Evolutionary conservation across 1,284 basidiomycete genomes (phyloP), one percentile per base, ranked within the genome.

Genomic region (Phenoliferia sp.): DNA sequence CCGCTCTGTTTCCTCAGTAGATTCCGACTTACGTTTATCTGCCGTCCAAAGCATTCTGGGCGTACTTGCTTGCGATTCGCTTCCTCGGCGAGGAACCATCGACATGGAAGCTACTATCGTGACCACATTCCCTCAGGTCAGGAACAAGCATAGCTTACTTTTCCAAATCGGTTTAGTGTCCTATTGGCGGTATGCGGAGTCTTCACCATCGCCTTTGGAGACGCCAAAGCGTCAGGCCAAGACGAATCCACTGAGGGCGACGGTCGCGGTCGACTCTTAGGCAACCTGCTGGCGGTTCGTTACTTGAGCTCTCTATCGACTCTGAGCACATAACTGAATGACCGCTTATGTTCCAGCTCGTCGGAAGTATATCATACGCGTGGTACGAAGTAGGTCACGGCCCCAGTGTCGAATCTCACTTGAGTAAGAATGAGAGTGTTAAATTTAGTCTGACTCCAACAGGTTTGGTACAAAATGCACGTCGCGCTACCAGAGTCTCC

Each of bases 381-480:
- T 78, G 89, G 6, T 92, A 92, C 74, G 76, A 76, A 63, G 73
- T 74, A 12, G 29, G 68, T 57, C 66, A n/a, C n/a, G n/a, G n/a
- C n/a, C n/a, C n/a, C 58, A 61, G 62, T 29, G 2, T 88, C 26
- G 61, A 22, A 63, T 58, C 35, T 15, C 2, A 10, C 17, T 34
- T 31, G 19, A 9, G 3, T n/a, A n/a, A n/a, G 28, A 26, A 57
- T 3, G n/a, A 28, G 29, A 19, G 22, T 4, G 36, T 22, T n/a
- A 9, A 17, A 31, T 26, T 48, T 32, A 3, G 6, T 22, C 16
- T 19, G 12, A 19, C 28, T 7, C n/a, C n/a, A 29, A 26, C 68
- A 80, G 81, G 90, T 92, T 54, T 78, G 89, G 63, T 92, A 93
- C 84, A 92, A 92, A 81, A 85, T 83, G 74, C 86, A 89, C 73